phyloP scores from a whole-genome alignment of 352 stramenopile species.

The Sclerospora graminicola region DNA sequence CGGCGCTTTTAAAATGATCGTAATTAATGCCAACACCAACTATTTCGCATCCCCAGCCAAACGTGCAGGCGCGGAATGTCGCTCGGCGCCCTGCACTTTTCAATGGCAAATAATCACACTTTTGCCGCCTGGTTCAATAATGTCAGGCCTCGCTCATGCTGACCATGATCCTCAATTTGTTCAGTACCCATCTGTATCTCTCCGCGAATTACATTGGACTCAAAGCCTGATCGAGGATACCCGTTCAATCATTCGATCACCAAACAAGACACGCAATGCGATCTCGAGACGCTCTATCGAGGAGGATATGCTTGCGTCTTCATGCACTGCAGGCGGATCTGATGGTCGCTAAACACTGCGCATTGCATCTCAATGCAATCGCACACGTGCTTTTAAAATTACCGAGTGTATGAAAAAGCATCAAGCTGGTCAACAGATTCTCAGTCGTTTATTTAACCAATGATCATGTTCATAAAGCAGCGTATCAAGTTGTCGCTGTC shows the following conservation, averaged over 20 bases:
- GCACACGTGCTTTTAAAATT: too few species aligned
- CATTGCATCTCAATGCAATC: too few species aligned
- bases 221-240: conserved; percentile 45
- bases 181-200: conserved; percentile 55
- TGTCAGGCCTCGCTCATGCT: conserved; percentile 69
- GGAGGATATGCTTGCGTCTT: too few species aligned
- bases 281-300: too few species aligned
- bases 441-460: too few species aligned
- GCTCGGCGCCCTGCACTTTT: conserved; percentile 38
- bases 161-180: conserved; percentile 76
- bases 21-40: conserved; percentile 70
- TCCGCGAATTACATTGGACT: conserved; percentile 44
- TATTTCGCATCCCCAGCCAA: conserved; percentile 36
- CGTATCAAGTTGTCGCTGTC: too few species aligned
- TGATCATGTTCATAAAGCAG: too few species aligned
- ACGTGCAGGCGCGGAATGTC: conserved; percentile 16
- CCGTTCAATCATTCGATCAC: conserved; percentile 54
- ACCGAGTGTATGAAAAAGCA: too few species aligned
- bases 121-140: conserved; percentile 72
- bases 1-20: conserved; percentile 57
- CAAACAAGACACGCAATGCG: conserved; percentile 72
- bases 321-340: too few species aligned
- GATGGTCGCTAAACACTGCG: too few species aligned
- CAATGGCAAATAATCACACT: conserved; percentile 69
- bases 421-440: too few species aligned